A percentile compares a stretch with the other conserved stretches of the same genome.
Conservation (phyloP, 2,329 filamentous ascomycete species). For the Chaetomium strumarium region DNA sequence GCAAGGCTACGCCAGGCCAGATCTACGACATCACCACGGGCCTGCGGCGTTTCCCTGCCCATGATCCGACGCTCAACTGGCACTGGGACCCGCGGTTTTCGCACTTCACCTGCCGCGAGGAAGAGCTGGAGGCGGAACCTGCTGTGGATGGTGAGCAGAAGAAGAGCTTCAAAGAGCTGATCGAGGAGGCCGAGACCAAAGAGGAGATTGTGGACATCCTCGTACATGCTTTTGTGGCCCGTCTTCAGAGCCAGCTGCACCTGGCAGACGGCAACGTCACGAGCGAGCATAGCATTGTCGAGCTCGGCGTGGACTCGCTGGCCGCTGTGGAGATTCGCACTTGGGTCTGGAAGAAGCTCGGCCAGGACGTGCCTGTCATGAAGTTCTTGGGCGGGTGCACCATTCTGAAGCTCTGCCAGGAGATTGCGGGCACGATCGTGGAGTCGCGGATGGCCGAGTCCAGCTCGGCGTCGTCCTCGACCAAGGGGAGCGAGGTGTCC, state of each 20-base stretch:
- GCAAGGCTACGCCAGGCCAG: conserved; percentile 27
- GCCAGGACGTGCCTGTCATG: conserved; percentile 40
- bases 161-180: conserved; percentile 27
- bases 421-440: conserved; percentile 16
- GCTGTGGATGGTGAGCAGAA: neutral
- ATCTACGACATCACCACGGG: conserved; percentile 37
- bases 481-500: neutral
- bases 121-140: conserved; percentile 3
- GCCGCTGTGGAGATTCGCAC: conserved; percentile 37
- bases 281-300: conserved; percentile 30
- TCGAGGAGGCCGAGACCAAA: conserved; percentile 22
- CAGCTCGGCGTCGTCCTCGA: neutral
- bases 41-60: conserved; percentile 33
- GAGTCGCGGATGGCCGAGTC: neutral
- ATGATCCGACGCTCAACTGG: conserved; percentile 34
- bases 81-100: conserved; percentile 39
- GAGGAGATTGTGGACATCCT: conserved; percentile 27
- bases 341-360: conserved; percentile 40
- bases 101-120: conserved; percentile 30
- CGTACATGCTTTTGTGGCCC: conserved; percentile 25
- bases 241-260: conserved; percentile 31
- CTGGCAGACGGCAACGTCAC: conserved; percentile 27
- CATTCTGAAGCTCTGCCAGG: conserved; percentile 21
- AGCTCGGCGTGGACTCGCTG: conserved; percentile 39
- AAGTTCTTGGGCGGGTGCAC: conserved; percentile 36